These are phyloP conservation scores for Alectoria sarmentosa DNA, from an alignment of 495 filamentous ascomycete species.

Conservation along the genomic window DNA sequence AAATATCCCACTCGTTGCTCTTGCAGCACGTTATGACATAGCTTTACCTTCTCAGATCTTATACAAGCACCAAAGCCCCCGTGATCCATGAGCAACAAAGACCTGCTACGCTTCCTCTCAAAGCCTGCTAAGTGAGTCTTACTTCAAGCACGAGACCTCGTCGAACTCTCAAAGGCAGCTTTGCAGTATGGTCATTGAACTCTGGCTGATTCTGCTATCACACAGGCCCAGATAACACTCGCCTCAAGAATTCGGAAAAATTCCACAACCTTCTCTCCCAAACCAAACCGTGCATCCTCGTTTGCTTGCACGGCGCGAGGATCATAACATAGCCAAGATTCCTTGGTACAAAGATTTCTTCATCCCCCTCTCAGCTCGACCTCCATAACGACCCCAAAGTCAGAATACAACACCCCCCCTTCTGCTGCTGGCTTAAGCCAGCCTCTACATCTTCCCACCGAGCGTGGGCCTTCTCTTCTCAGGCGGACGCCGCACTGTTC, in stretches of 20 bases:
- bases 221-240: constrained; percentile 84
- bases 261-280: constrained; percentile 25
- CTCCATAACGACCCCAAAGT: constrained; percentile 68
- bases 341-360: constrained; percentile 73
- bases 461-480: constrained; percentile 91
- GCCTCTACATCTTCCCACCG: constrained; percentile 29
- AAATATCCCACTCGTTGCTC: too few relatives aligned
- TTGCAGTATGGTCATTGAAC: background rate
- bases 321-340: constrained; percentile 69
- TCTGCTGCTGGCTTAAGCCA: constrained; percentile 42
- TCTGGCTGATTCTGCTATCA: constrained; percentile 15
- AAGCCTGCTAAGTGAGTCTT: constrained; percentile 86
- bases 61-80: constrained; percentile 13
- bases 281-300: constrained; percentile 60
- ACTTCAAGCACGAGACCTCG: constrained; percentile 14
- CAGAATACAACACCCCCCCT: constrained; percentile 38
- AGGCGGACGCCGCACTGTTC: constrained; percentile 81
- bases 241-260: constrained; percentile 27
- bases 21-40: too few relatives aligned
- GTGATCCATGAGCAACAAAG: constrained; percentile 83
- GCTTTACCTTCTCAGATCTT: background rate
- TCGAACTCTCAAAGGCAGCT: background rate
- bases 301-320: constrained; percentile 81
- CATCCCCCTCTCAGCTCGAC: constrained; percentile 72
- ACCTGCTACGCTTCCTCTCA: constrained; percentile 89